A percentile compares a stretch with the other conserved stretches of the same genome.
Conservation (phyloP, 371 early-diverging fungal species). For the Actinomortierella wolfii region DNA sequence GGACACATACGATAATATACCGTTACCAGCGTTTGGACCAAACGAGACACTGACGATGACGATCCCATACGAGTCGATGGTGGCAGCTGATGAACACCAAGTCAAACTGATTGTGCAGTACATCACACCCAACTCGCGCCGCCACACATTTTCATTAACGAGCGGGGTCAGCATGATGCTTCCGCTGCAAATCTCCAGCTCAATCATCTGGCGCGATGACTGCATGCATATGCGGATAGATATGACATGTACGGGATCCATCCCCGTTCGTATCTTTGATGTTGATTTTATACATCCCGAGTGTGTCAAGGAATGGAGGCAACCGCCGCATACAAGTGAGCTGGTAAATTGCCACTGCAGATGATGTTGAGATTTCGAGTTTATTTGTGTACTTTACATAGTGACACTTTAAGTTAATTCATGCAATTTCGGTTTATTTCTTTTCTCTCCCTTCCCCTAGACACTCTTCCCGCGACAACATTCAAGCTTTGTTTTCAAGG, state of each 20-base stretch:
- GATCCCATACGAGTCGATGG: slow-evolving; percentile 59
- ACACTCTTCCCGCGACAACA: slow-evolving; percentile 66
- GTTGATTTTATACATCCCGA: slow-evolving; percentile 47
- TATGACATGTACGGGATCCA: slow-evolving; percentile 60
- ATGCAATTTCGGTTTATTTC: background rate
- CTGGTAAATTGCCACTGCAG: slow-evolving; percentile 49
- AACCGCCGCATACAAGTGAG: slow-evolving; percentile 55
- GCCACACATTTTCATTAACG: slow-evolving; percentile 55
- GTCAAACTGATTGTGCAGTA: slow-evolving; percentile 45
- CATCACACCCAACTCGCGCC: slow-evolving; percentile 50
- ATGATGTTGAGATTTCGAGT: background rate
- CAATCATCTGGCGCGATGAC: slow-evolving; percentile 61
- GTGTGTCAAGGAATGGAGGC: slow-evolving; percentile 51
- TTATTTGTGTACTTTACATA: background rate
- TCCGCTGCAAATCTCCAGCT: slow-evolving; percentile 60
- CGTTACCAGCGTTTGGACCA: slow-evolving; percentile 57
- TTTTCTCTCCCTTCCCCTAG: slow-evolving; percentile 23
- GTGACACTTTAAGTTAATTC: too few species aligned
- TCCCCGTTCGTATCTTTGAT: slow-evolving; percentile 62
- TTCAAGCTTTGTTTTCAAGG: slow-evolving; percentile 65
- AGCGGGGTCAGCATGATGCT: slow-evolving; percentile 59
- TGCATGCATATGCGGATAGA: slow-evolving; percentile 64
- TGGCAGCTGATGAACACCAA: slow-evolving; percentile 58
- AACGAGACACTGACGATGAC: slow-evolving; percentile 55
- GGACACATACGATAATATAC: slow-evolving; percentile 55